Percentiles rank a stretch among this genome's conserved stretches.
phyloP scores from a whole-genome alignment of 805 yeast species.

The Saturnispora silvae region DNA sequence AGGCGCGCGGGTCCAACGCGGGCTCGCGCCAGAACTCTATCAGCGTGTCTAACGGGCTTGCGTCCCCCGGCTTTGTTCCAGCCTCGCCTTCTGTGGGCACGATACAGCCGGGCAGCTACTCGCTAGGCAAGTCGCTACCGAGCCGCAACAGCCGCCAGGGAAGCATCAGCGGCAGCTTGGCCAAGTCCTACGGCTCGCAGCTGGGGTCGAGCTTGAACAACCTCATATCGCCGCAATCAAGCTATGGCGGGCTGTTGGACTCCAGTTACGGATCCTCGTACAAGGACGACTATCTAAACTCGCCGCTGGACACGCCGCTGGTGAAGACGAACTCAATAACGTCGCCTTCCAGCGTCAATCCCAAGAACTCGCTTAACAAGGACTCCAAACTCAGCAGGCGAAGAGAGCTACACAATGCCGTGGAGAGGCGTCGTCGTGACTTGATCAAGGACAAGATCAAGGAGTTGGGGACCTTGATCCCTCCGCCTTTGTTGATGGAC shows the following conservation, averaged over 20 bases:
- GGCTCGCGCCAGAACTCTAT: conserved; percentile 4
- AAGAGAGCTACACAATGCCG: conserved; percentile 88
- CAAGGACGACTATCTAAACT: conserved; percentile 23
- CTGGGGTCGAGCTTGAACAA: conserved; percentile 24
- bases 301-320: conserved; percentile 28
- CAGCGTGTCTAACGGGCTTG: neutral
- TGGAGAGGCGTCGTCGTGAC: conserved; percentile 85
- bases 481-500: conserved; percentile 54
- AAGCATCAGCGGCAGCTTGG: conserved; percentile 8
- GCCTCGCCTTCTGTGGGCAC: conserved; percentile 5
- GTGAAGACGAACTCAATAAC: conserved; percentile 23
- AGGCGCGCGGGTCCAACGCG: neutral
- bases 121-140: conserved; percentile 3
- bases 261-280: conserved; percentile 29
- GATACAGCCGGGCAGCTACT: conserved; percentile 1
- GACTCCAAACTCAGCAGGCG: conserved; percentile 70
- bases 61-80: conserved; percentile 6
- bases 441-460: conserved; percentile 80
- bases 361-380: conserved; percentile 32
- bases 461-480: conserved; percentile 72
- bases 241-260: conserved; percentile 25
- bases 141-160: conserved; percentile 1
- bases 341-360: conserved; percentile 26
- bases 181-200: conserved; percentile 23
- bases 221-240: conserved; percentile 26